Conservation (phyloP, 2,329 filamentous ascomycete genomes). For the Xylaria arbuscula region DNA sequence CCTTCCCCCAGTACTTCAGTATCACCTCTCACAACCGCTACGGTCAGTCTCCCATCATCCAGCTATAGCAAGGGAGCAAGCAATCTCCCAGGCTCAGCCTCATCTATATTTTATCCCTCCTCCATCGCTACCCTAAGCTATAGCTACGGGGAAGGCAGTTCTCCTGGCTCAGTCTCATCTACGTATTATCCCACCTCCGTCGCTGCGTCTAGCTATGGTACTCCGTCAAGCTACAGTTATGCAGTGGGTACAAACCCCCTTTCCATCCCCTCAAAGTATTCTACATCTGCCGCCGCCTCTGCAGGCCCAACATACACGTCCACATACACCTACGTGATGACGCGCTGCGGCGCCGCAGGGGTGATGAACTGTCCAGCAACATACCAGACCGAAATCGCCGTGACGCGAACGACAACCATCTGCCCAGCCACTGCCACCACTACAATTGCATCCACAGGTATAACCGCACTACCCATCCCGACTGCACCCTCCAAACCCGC, state of each 20-base stretch:
- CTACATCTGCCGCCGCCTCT: conserved; percentile 4
- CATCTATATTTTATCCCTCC: background rate
- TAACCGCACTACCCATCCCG: background rate
- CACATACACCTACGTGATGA: conserved; percentile 31
- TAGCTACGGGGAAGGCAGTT: background rate
- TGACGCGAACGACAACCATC: conserved; percentile 30
- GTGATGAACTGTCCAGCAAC: conserved; percentile 32
- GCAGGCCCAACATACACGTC: conserved; percentile 29
- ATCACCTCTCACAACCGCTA: background rate
- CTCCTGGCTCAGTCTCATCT: conserved; percentile 7
- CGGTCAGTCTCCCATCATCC: background rate
- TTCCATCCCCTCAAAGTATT: background rate
- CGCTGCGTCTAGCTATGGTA: conserved; percentile 3
- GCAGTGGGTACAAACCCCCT: conserved; percentile 10
- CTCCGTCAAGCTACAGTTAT: conserved; percentile 8
- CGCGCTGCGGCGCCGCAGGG: conserved; percentile 26
- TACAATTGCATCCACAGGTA: background rate
- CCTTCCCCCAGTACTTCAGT: background rate
- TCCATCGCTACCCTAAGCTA: background rate
- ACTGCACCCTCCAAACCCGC: background rate
- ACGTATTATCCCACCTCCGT: background rate
- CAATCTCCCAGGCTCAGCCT: background rate
- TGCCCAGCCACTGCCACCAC: conserved; percentile 16
- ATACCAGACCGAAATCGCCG: conserved; percentile 30
- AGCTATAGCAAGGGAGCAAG: conserved; percentile 4